Evolutionary conservation across 2,329 filamentous ascomycete genomes (phyloP), one percentile per base, ranked within the genome.

Genomic region (Bimuria novae-zelandiae): DNA sequence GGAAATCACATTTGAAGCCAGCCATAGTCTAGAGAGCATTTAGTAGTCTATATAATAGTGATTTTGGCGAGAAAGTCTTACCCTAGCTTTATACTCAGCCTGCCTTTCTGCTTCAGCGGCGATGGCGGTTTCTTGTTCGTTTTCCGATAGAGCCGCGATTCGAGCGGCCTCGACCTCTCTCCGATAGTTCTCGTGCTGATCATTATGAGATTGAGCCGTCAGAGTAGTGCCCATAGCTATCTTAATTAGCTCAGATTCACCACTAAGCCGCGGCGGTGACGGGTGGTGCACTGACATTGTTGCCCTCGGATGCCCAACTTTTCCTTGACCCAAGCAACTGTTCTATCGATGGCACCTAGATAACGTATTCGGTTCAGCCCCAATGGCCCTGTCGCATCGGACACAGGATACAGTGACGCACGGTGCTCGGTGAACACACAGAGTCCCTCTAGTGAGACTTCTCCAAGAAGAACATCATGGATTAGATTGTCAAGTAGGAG

Each of bases 101-200:
- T 53, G 50, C 37, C 27, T 43, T 16, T 16, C 5, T 1, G 37
- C 50, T 43, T 53, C 50, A 21, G 19, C 14, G 3, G 19, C 21
- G 12, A 48, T 37, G 8, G 50, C 50, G 14, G 17, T 25, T 29
- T 21, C 25, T 39, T 30, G 50, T 29, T 36, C 35, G 19, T 29
- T n/a, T 23, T 21, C 19, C 22, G 49, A 44, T 2, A 56, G 33
- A 27, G 4, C 5, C 16, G 49, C 44, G 11, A 52, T 56, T 16
- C 49, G 21, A 7, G 8, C 5, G 1, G 17, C 32, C 39, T 56
- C 53, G n/a, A 37, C 30, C 19, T 56, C 53, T 36, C 53, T 42
- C 1, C 49, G 49, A 25, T 52, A 39, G 32, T 52, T 56, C 44
- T 56, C 53, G 6, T 37, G 35, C 25, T 51, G 48, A 36, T 55